These are phyloP conservation scores for Corchorus olitorius DNA, from an alignment of 345 rosid species.

Conservation along the genomic window DNA sequence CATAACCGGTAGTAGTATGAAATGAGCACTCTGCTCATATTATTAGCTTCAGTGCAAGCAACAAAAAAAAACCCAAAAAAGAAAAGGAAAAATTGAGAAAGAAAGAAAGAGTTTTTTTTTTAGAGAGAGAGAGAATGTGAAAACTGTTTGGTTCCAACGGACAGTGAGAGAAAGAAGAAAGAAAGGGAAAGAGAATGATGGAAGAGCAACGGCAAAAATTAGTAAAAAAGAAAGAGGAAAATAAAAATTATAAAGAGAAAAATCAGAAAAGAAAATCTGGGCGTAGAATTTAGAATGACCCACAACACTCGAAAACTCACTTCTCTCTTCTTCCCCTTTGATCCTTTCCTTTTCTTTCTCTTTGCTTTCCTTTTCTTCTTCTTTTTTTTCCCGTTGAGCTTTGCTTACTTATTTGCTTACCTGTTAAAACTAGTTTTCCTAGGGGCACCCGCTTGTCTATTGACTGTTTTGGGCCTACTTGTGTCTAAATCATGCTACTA, in stretches of 20 bases:
- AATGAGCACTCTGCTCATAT: constrained; percentile 67
- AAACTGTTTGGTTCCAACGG: constrained; percentile 84
- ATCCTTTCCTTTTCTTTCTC: neutral
- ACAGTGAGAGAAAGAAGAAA: constrained; percentile 40
- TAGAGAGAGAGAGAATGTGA: neutral
- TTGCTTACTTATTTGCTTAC: neutral
- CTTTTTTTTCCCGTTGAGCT: constrained; percentile 11
- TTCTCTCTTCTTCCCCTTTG: neutral
- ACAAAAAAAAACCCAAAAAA: constrained; percentile 12
- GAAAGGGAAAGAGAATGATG: constrained; percentile 27
- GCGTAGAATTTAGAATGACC: constrained; percentile 25
- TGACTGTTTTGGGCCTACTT: constrained; percentile 26
- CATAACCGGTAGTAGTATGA: constrained; percentile 65
- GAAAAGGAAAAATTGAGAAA: constrained; percentile 13
- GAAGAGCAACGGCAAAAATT: constrained; percentile 7
- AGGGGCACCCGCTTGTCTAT: constrained; percentile 34
- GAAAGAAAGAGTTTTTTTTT: constrained; percentile 8
- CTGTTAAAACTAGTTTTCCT: neutral
- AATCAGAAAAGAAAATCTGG: constrained; percentile 27
- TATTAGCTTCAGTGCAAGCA: constrained; percentile 26
- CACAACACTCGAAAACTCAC: constrained; percentile 7
- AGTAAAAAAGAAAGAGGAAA: constrained; percentile 12
- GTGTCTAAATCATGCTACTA: neutral
- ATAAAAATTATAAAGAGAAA: neutral
- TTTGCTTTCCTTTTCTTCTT: constrained; percentile 7